Conservation (phyloP, 768 basidiomycete species). For the Botryobasidium botryosum region DNA sequence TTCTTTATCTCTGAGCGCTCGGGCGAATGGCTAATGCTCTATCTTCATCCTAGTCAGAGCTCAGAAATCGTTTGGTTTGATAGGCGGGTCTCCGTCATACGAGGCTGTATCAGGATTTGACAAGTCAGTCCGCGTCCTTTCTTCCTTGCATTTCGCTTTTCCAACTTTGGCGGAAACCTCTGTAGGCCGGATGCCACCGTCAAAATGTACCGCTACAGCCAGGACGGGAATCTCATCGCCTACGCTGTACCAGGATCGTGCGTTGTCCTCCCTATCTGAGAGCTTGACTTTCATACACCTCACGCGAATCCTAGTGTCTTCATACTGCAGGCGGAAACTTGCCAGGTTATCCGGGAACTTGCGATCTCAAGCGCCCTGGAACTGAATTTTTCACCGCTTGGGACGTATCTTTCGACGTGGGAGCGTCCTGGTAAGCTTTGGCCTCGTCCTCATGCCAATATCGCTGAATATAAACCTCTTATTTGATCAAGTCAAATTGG, state of each 20-base stretch:
- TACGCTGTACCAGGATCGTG: constrained; percentile 63
- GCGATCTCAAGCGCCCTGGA: constrained; percentile 61
- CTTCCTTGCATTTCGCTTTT: not conserved
- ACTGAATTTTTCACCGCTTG: constrained; percentile 81
- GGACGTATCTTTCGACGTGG: constrained; percentile 89
- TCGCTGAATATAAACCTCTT: not conserved
- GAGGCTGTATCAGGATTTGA: constrained; percentile 37
- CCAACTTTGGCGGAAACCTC: constrained; percentile 16
- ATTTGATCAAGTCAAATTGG: constrained; percentile 47
- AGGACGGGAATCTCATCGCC: constrained; percentile 74
- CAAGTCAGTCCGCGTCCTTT: constrained; percentile 16
- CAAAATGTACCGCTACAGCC: constrained; percentile 65
- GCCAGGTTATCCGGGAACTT: constrained; percentile 56
- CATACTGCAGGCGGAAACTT: constrained; percentile 59
- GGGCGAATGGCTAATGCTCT: constrained; percentile 7
- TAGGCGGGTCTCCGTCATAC: constrained; percentile 69
- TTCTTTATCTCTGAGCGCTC: constrained; percentile 2
- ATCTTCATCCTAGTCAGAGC: constrained; percentile 44
- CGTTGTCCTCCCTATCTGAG: constrained; percentile 21
- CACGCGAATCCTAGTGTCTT: constrained; percentile 36
- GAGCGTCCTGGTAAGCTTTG: constrained; percentile 55
- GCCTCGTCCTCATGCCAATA: not conserved
- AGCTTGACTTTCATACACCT: not conserved
- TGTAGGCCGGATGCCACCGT: constrained; percentile 50
- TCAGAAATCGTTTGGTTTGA: constrained; percentile 81